phyloP scores from a whole-genome alignment of 352 stramenopile species.

The Ophiocytium majus region DNA sequence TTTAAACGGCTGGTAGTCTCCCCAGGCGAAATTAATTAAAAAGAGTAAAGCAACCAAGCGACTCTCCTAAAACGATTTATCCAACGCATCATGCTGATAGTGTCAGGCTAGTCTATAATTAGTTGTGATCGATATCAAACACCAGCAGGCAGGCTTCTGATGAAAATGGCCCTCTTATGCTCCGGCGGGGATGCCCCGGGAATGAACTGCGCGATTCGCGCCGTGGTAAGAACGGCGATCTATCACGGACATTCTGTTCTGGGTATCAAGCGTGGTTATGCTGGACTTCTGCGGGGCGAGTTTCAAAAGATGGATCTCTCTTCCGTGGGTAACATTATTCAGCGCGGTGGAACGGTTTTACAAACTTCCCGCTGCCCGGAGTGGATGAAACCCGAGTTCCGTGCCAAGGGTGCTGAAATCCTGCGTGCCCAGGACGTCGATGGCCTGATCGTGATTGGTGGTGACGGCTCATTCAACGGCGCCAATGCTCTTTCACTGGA shows the following conservation, averaged over 20 bases:
- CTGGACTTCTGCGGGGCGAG: not conserved
- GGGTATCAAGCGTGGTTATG: slow-evolving; percentile 7
- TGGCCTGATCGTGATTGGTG: not conserved
- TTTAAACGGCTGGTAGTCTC: too few species aligned
- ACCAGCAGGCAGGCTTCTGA: too few species aligned
- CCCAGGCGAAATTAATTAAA: too few species aligned
- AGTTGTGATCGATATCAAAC: too few species aligned
- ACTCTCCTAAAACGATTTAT: too few species aligned
- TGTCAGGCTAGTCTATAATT: too few species aligned
- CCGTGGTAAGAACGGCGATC: not conserved
- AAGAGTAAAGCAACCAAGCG: too few species aligned
- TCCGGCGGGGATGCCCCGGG: not conserved
- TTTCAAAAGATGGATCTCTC: not conserved
- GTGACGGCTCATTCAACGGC: slow-evolving; percentile 5
- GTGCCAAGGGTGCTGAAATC: not conserved
- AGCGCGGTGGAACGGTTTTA: slow-evolving; percentile 4
- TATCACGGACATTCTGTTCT: not conserved
- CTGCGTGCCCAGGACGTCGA: not conserved
- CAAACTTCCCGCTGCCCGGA: not conserved
- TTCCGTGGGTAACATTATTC: slow-evolving; percentile 16
- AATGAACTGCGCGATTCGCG: slow-evolving; percentile 12
- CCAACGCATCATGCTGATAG: too few species aligned
- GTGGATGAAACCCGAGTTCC: not conserved
- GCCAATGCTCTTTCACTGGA: not conserved
- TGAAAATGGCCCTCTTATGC: not conserved